A percentile compares a stretch with the other conserved stretches of the same genome.
Evolutionary conservation across 306 rosid species (phyloP).

Genomic region (Citrullus amarus): DNA sequence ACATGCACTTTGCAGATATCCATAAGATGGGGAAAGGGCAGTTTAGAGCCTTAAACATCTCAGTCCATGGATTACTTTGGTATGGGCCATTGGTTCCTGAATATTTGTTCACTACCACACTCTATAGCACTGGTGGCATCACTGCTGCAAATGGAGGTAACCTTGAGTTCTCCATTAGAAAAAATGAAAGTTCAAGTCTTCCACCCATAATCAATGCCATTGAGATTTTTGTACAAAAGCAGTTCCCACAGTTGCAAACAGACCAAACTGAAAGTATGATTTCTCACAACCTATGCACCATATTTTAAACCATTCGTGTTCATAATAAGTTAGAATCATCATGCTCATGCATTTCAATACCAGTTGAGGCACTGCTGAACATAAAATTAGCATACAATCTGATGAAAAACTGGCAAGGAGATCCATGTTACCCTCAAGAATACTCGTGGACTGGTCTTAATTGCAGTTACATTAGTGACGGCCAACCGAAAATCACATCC

Average conservation of each 20-base stretch:
- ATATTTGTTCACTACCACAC: slow-evolving; percentile 8
- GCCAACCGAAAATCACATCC: slow-evolving; percentile 27
- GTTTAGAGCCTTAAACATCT: slow-evolving; percentile 21
- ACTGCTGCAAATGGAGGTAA: neutral
- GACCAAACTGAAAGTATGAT: slow-evolving; percentile 22
- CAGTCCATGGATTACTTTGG: slow-evolving; percentile 14
- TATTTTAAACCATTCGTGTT: neutral
- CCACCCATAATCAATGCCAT: slow-evolving; percentile 39
- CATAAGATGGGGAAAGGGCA: neutral
- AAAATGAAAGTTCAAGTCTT: slow-evolving; percentile 16
- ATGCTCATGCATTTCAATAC: neutral
- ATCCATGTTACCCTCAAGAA: slow-evolving; percentile 21
- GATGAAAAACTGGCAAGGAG: slow-evolving; percentile 32
- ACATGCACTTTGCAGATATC: slow-evolving; percentile 36
- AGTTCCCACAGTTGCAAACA: slow-evolving; percentile 18
- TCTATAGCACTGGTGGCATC: neutral
- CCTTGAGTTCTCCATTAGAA: neutral
- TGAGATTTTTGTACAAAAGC: slow-evolving; percentile 22
- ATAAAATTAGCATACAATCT: slow-evolving; percentile 11
- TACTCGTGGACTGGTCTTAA: slow-evolving; percentile 22
- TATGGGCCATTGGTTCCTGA: neutral
- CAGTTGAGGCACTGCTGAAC: slow-evolving; percentile 22
- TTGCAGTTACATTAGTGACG: slow-evolving; percentile 17
- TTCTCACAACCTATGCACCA: neutral
- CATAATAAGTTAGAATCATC: neutral